Conservation (phyloP, 1,139 yeast species). For the Candida tetrigidarum region DNA sequence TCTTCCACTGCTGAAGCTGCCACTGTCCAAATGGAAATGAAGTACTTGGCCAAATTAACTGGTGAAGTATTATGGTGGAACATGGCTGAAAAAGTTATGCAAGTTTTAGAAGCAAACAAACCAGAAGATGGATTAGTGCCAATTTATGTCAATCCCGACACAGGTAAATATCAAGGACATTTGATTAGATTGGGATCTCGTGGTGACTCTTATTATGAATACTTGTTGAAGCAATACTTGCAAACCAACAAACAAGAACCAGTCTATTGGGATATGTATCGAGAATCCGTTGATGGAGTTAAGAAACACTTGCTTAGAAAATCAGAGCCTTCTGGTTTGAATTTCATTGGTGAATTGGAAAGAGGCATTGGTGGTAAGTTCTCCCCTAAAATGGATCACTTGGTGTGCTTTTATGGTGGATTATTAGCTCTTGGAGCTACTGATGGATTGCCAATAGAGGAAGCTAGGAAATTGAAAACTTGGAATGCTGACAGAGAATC, state of each 20-base stretch:
- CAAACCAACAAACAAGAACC: conserved; percentile 69
- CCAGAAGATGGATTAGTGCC: conserved; percentile 85
- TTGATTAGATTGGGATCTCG: conserved; percentile 84
- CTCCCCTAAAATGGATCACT: conserved; percentile 89
- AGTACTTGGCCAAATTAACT: conserved; percentile 78
- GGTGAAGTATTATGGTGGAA: conserved; percentile 84
- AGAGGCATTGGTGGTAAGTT: conserved; percentile 62
- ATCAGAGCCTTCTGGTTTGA: conserved; percentile 65
- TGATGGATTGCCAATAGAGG: conserved; percentile 60
- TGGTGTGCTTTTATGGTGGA: conserved; percentile 94
- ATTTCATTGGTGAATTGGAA: conserved; percentile 81
- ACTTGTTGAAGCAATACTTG: conserved; percentile 81
- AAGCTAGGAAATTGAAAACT: conserved; percentile 34
- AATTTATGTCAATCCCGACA: conserved; percentile 73
- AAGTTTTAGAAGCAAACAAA: conserved; percentile 56
- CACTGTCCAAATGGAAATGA: conserved; percentile 87
- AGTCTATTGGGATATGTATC: conserved; percentile 74
- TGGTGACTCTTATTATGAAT: conserved; percentile 94
- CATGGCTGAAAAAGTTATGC: conserved; percentile 73
- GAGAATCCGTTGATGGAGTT: conserved; percentile 75
- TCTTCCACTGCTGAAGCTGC: conserved; percentile 91
- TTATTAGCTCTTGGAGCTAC: conserved; percentile 88
- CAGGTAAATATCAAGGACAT: conserved; percentile 68
- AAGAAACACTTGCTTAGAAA: conserved; percentile 62
- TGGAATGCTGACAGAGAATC: conserved; percentile 42